Conservation (phyloP, 2,329 filamentous ascomycete species). For the Penicillium aurantiogriseum region DNA sequence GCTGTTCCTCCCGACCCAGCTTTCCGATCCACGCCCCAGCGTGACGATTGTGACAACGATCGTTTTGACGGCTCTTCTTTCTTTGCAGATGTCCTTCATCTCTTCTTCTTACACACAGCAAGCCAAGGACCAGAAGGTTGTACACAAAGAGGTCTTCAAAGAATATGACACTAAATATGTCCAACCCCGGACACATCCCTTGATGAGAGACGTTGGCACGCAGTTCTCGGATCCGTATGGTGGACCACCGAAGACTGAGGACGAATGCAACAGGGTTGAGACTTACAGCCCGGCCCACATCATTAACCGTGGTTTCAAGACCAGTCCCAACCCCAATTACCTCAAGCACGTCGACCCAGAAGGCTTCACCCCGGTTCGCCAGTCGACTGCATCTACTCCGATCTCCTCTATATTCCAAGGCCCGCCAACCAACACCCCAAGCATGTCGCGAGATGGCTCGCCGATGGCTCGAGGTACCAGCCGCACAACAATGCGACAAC, state of each 20-base stretch:
- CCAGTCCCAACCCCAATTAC: conserved; percentile 81
- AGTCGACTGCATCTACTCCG: conserved; percentile 45
- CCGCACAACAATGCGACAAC: conserved; percentile 52
- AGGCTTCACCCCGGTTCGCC: conserved; percentile 40
- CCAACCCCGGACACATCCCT: conserved; percentile 79
- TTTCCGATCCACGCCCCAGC: conserved; percentile 76
- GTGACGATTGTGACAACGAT: conserved; percentile 81
- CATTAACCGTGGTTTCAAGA: conserved; percentile 73
- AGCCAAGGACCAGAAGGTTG: conserved; percentile 75
- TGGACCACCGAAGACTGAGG: conserved; percentile 40
- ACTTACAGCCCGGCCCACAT: conserved; percentile 61
- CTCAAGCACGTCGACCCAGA: conserved; percentile 70
- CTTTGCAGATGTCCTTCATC: conserved; percentile 71
- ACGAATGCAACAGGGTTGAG: conserved; percentile 56
- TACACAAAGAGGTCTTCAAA: conserved; percentile 87
- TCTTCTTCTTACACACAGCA: conserved; percentile 77
- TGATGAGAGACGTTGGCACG: conserved; percentile 74
- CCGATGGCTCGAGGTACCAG: conserved; percentile 41
- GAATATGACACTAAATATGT: conserved; percentile 98
- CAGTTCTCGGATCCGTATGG: conserved; percentile 61
- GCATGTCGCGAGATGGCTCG: conserved; percentile 50
- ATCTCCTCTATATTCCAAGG: conserved; percentile 33
- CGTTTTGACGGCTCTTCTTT: conserved; percentile 71
- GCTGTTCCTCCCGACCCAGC: conserved; percentile 75
- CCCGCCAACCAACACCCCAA: conserved; percentile 38